phyloP scores from a whole-genome alignment of 139 green algal species.

The Auxenochlorella protothecoides region DNA sequence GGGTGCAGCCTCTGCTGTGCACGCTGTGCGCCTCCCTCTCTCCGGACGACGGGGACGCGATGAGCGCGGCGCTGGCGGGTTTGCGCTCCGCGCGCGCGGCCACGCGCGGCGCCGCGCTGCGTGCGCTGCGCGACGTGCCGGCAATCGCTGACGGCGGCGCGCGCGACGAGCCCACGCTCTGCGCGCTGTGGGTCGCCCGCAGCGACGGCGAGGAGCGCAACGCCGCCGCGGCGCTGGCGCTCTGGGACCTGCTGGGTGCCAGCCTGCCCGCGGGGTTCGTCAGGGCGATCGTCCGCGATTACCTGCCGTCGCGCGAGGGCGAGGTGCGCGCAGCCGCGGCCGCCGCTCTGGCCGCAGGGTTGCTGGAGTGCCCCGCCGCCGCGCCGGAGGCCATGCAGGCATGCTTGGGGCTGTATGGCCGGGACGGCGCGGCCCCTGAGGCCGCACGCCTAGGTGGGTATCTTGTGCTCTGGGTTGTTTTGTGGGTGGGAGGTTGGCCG shows the following conservation, averaged over 20 bases:
- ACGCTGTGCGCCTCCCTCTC: constrained; percentile 36
- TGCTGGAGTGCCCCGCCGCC: constrained; percentile 21
- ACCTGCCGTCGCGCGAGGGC: neutral
- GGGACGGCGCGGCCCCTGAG: neutral
- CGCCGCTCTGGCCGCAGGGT: constrained; percentile 25
- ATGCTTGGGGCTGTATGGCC: constrained; percentile 14
- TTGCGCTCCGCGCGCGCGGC: neutral
- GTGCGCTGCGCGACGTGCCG: constrained; percentile 49
- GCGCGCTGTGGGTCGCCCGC: constrained; percentile 46
- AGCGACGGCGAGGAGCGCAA: constrained; percentile 51
- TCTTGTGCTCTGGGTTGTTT: no score
- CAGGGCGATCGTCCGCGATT: no score
- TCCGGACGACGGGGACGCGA: constrained; percentile 33
- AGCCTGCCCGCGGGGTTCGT: no score
- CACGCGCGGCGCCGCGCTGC: constrained; percentile 46
- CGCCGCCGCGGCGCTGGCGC: constrained; percentile 3
- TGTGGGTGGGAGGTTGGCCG: no score
- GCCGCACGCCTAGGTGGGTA: neutral
- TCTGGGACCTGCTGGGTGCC: no score
- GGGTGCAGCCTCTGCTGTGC: constrained; percentile 54
- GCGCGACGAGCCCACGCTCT: constrained; percentile 14
- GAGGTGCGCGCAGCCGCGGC: constrained; percentile 38
- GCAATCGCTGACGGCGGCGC: constrained; percentile 12
- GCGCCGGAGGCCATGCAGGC: constrained; percentile 18
- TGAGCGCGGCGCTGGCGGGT: constrained; percentile 41